These are phyloP conservation scores for Boletus vinaceobasis DNA, from an alignment of 768 basidiomycete species.

Conservation along the genomic window DNA sequence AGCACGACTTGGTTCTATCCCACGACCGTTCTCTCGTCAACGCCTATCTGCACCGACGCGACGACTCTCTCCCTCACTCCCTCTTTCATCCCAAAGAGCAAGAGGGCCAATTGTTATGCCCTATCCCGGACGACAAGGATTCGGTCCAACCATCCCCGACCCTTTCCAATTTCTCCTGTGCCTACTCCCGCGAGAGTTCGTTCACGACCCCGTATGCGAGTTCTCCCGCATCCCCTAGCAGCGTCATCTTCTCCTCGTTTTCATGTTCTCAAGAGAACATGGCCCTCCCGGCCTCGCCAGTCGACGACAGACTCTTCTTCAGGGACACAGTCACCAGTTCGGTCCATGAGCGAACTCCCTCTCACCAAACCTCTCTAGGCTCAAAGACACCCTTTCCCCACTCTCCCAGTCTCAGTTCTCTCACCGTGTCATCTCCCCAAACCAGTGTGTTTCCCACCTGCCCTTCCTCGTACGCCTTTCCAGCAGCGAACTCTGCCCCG, in stretches of 20 bases:
- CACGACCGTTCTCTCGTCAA: constrained; percentile 14
- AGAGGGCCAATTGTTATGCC: constrained; percentile 13
- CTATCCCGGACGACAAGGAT: constrained; percentile 24
- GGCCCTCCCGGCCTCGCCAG: constrained; percentile 25
- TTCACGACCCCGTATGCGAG: constrained; percentile 25
- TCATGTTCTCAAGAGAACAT: constrained; percentile 24
- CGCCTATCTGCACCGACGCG: constrained; percentile 11
- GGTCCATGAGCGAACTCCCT: background rate
- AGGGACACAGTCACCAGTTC: background rate
- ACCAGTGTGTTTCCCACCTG: constrained; percentile 8
- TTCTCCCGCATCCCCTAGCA: constrained; percentile 21
- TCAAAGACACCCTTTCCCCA: background rate
- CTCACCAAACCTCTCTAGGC: background rate
- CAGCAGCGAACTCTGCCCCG: background rate
- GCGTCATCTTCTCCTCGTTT: constrained; percentile 11
- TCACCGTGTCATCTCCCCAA: constrained; percentile 2
- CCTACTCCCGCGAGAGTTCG: constrained; percentile 25
- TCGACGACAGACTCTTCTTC: constrained; percentile 7
- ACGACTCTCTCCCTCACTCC: constrained; percentile 10
- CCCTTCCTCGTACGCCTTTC: background rate
- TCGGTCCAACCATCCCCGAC: constrained; percentile 28
- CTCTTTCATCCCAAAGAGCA: constrained; percentile 9
- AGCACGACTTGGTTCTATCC: constrained; percentile 24
- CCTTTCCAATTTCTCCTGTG: constrained; percentile 25
- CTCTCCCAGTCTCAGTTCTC: constrained; percentile 4